Evolutionary conservation across 192 early-diverging fungal species (phyloP).

Genomic region (Lobosporangium transversale): DNA sequence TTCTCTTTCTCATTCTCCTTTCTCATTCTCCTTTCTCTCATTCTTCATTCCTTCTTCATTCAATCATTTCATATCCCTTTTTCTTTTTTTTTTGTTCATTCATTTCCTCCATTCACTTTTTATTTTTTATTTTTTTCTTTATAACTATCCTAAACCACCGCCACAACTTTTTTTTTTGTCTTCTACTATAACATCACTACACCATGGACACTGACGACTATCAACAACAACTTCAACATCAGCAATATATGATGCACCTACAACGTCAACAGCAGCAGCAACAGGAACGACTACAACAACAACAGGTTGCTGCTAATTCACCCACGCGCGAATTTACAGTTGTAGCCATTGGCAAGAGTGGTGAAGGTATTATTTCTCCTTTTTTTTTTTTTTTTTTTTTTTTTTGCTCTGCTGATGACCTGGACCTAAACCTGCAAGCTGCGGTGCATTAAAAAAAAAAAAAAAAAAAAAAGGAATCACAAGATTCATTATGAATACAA

Average conservation of each 20-base stretch:
- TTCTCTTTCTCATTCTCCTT: constrained; percentile 2
- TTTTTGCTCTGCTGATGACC: no score
- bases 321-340: constrained; percentile 39
- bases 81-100: neutral
- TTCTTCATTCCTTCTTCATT: neutral
- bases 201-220: neutral
- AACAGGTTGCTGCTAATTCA: neutral
- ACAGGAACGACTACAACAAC: constrained; percentile 19
- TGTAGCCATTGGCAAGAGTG: constrained; percentile 43
- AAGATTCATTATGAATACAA: neutral
- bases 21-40: neutral
- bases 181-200: neutral
- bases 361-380: constrained; percentile 30
- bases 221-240: constrained; percentile 14
- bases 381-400: no score
- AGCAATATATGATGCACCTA: constrained; percentile 28
- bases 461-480: neutral
- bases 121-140: no score
- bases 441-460: neutral
- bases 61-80: neutral
- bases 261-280: constrained; percentile 28
- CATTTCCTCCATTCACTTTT: neutral
- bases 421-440: no score
- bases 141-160: no score
- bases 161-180: neutral